Evolutionary conservation across 805 yeast genomes (phyloP).

Genomic region (Starmerella riodocensis): DNA sequence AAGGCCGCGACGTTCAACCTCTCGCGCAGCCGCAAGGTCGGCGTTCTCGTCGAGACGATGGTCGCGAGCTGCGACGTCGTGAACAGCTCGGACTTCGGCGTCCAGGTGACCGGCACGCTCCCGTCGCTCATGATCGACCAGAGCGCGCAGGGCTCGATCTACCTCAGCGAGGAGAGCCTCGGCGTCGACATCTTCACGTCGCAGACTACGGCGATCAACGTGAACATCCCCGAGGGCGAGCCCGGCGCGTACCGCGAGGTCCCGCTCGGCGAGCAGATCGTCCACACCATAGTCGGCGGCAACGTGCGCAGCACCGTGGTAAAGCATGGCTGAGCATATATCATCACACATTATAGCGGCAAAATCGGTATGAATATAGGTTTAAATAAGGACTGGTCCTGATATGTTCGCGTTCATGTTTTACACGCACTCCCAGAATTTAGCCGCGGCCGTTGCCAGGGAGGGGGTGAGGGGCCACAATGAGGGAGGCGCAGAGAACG

Average conservation of each 20-base stretch:
- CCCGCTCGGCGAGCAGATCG: slow-evolving; percentile 85
- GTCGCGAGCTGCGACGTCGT: slow-evolving; percentile 82
- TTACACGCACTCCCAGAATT: too few relatives aligned
- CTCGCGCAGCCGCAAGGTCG: slow-evolving; percentile 57
- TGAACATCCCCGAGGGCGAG: slow-evolving; percentile 61
- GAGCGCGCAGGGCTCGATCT: slow-evolving; percentile 72
- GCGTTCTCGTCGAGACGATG: slow-evolving; percentile 68
- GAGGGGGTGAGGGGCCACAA: too few relatives aligned
- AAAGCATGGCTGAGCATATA: slow-evolving; percentile 16
- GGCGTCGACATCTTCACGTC: slow-evolving; percentile 71
- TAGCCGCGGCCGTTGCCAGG: too few relatives aligned
- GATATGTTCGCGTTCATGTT: too few relatives aligned
- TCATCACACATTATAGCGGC: too few relatives aligned
- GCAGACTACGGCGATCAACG: slow-evolving; percentile 70
- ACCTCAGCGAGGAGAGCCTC: slow-evolving; percentile 58
- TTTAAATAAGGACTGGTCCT: too few relatives aligned
- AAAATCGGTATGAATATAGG: too few relatives aligned
- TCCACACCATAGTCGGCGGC: slow-evolving; percentile 52
- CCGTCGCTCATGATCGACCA: slow-evolving; percentile 83
- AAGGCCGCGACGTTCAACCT: slow-evolving; percentile 81
- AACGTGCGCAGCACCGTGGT: slow-evolving; percentile 40
- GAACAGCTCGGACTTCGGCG: slow-evolving; percentile 64
- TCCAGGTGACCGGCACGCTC: slow-evolving; percentile 70
- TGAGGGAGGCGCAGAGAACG: too few relatives aligned
- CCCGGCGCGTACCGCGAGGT: slow-evolving; percentile 63